phyloP scores from a whole-genome alignment of 768 basidiomycete genomes.

The Infundibulicybe gibba region DNA sequence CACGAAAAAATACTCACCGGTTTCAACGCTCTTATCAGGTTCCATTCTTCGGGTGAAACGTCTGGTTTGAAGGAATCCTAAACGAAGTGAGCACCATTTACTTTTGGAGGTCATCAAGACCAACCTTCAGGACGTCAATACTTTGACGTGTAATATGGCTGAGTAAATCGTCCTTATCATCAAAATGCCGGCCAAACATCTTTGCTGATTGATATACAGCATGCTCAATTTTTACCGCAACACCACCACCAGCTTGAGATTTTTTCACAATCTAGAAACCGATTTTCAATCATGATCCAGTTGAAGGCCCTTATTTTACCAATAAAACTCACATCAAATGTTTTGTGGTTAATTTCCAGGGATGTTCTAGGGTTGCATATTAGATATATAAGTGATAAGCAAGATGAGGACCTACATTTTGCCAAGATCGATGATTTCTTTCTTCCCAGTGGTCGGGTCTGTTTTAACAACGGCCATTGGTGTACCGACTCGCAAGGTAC shows the following conservation, averaged over 20 bases:
- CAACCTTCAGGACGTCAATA: constrained; percentile 93
- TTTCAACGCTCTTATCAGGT: constrained; percentile 86
- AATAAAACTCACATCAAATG: constrained; percentile 56
- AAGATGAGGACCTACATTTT: constrained; percentile 71
- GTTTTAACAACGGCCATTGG: constrained; percentile 92
- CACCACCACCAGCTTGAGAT: constrained; percentile 91
- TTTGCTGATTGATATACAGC: constrained; percentile 94
- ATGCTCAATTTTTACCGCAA: constrained; percentile 98
- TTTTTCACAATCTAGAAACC: constrained; percentile 78
- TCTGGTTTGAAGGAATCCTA: constrained; percentile 86
- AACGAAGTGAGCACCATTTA: too few species aligned
- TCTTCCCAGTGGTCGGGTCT: constrained; percentile 86
- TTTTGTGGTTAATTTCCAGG: constrained; percentile 95
- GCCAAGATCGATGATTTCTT: constrained; percentile 87
- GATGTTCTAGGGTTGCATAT: constrained; percentile 62
- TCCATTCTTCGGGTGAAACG: constrained; percentile 89
- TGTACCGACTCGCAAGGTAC: constrained; percentile 86
- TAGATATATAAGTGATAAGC: constrained; percentile 3
- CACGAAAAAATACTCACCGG: constrained; percentile 42
- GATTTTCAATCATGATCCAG: too few species aligned
- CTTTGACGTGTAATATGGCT: constrained; percentile 89
- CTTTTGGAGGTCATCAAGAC: constrained; percentile 4
- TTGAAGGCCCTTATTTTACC: too few species aligned
- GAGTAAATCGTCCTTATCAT: constrained; percentile 91
- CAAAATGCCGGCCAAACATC: constrained; percentile 94